Conservation (phyloP, 2,329 filamentous ascomycete genomes). For the Claviceps paspali region DNA sequence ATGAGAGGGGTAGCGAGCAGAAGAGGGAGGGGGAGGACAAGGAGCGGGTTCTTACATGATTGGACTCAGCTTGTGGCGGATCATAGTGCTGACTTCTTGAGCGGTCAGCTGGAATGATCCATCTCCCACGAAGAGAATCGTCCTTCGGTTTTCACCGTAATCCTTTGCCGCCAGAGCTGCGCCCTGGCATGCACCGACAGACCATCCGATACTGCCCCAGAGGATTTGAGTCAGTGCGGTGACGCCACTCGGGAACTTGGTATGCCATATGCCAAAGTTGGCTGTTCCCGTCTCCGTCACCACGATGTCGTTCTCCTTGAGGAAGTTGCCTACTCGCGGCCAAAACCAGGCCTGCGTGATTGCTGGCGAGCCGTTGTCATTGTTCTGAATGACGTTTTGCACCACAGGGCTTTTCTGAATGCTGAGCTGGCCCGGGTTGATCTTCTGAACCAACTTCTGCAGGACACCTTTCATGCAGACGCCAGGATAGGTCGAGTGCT, state of each 20-base stretch:
- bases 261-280: conserved; percentile 81
- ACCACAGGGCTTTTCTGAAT: conserved; percentile 37
- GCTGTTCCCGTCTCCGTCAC: conserved; percentile 79
- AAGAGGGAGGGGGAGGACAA: no score
- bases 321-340: conserved; percentile 59
- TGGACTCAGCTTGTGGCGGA: conserved; percentile 56
- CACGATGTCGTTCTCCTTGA: conserved; percentile 58
- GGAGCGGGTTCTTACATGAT: conserved; percentile 46
- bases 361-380: conserved; percentile 21
- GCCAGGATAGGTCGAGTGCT: conserved; percentile 65
- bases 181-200: conserved; percentile 41
- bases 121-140: conserved; percentile 78
- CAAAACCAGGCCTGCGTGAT: conserved; percentile 66
- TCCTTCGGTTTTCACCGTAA: conserved; percentile 40
- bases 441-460: conserved; percentile 46
- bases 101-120: conserved; percentile 74
- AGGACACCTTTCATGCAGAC: conserved; percentile 68
- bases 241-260: conserved; percentile 62
- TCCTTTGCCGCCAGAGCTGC: conserved; percentile 65
- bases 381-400: conserved; percentile 30
- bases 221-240: conserved; percentile 68
- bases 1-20: no score
- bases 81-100: conserved; percentile 74
- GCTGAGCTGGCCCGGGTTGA: conserved; percentile 43
- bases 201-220: conserved; percentile 52